phyloP scores from a whole-genome alignment of 371 early-diverging fungal species.

The Lichtheimia ornata region DNA sequence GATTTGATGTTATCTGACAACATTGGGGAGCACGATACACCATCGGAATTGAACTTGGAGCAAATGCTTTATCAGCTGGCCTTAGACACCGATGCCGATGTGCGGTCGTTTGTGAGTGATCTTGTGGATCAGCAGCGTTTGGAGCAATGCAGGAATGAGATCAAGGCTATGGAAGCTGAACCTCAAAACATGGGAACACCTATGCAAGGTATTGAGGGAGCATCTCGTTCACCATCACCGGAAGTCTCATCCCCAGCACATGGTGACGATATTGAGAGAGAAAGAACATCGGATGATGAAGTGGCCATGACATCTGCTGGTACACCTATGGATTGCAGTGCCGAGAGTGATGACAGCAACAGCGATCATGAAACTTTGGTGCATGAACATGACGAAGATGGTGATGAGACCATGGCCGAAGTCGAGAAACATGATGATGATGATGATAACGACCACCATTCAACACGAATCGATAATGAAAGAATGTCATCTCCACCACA shows the following conservation, averaged over 20 bases:
- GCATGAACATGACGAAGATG: slow-evolving; percentile 16
- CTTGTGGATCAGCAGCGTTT: slow-evolving; percentile 26
- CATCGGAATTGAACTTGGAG: slow-evolving; percentile 26
- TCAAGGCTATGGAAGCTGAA: neutral
- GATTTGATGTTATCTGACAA: slow-evolving; percentile 10
- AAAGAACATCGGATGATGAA: slow-evolving; percentile 11
- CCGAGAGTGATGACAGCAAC: slow-evolving; percentile 15
- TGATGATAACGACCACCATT: neutral
- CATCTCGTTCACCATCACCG: slow-evolving; percentile 7
- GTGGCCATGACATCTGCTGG: slow-evolving; percentile 13
- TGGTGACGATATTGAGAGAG: slow-evolving; percentile 1
- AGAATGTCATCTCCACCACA: neutral
- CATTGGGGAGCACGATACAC: slow-evolving; percentile 16
- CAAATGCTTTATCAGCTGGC: slow-evolving; percentile 33
- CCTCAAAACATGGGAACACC: slow-evolving; percentile 16
- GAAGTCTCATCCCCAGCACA: neutral
- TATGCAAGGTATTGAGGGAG: slow-evolving; percentile 21
- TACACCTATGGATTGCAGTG: slow-evolving; percentile 27
- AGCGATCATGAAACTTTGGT: neutral
- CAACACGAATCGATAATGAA: neutral
- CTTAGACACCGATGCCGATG: slow-evolving; percentile 37
- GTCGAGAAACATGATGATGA: slow-evolving; percentile 8
- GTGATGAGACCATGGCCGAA: slow-evolving; percentile 27
- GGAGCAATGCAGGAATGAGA: slow-evolving; percentile 4
- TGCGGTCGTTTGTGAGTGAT: slow-evolving; percentile 28